Evolutionary conservation across 2,329 filamentous ascomycete genomes (phyloP), one percentile per base, ranked within the genome.

Genomic region (Sphaerulina musiva): DNA sequence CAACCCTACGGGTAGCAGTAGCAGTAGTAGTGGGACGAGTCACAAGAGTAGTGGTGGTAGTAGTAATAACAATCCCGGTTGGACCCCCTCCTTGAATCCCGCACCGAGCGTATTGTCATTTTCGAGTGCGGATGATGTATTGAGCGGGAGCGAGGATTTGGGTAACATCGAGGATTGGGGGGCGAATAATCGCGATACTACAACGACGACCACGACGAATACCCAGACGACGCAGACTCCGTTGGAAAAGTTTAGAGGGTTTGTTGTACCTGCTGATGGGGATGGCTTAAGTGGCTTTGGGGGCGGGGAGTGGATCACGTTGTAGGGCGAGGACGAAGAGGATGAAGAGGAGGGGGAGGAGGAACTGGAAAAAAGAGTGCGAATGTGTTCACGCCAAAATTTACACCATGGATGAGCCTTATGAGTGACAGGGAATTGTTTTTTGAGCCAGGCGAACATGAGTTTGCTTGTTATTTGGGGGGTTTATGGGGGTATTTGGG

Each of bases 271-370:
- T 7, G 49, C 49, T 14, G 54, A 53, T 23, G 54, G 26, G 1
- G 26, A 57, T 36, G 53, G 54, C 2, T 55, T 79, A 2, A 74
- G 74, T 45, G 48, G 26, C 9, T 51, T 51, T 51, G 48, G 41
- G 12, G 36, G 42, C 11, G 34, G 40, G 7, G 42, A 51, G 36
- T 51, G 48, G 48, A 34, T 51, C 48, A 46, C 40, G 38, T 29
- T 46, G 31, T 51, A 29, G 26, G 26, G 26, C 5, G 48, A 50
- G 20, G 76, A 38, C 4, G 12, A 38, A 38, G 12, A 38, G 7
- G 7, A 38, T 11, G 34, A 38, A 36, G 20, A 20, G 20, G 20
- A 20, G 20, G 20, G 10, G 10, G 12, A 38, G 34, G 34, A 38
- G 4, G 34, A 38, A 29, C 4, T 29, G 26, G 4, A 6, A 29